Conservation (phyloP, 768 basidiomycete genomes). For the Crucibulum laeve region DNA sequence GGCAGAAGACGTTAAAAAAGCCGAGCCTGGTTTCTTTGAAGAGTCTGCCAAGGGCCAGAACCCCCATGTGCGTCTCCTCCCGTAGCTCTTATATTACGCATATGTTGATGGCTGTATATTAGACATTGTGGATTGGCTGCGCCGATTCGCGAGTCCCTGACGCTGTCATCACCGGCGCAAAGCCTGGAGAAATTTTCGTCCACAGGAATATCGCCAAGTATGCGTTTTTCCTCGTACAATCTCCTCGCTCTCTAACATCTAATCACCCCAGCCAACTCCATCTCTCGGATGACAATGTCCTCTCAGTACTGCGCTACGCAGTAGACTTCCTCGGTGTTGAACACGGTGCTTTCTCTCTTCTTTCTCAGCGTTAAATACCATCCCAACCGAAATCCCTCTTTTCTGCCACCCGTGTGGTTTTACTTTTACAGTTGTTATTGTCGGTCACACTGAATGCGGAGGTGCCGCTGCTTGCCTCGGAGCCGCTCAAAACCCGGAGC, state of each 20-base stretch:
- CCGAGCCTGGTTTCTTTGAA: slow-evolving; percentile 63
- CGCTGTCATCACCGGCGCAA: slow-evolving; percentile 59
- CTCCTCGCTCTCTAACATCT: slow-evolving; percentile 4
- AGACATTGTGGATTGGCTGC: slow-evolving; percentile 81
- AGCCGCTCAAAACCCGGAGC: slow-evolving; percentile 32
- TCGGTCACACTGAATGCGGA: slow-evolving; percentile 82
- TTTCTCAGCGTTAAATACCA: slow-evolving; percentile 11
- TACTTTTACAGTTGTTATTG: slow-evolving; percentile 59
- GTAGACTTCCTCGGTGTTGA: slow-evolving; percentile 65
- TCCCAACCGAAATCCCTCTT: slow-evolving; percentile 24
- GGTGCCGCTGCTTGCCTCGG: slow-evolving; percentile 59
- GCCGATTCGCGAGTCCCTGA: slow-evolving; percentile 86
- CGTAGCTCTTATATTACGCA: slow-evolving; percentile 5
- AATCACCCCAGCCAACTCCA: slow-evolving; percentile 58
- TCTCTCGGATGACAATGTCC: slow-evolving; percentile 63
- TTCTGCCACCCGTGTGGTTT: slow-evolving; percentile 12
- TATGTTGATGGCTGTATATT: slow-evolving; percentile 5
- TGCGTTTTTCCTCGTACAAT: slow-evolving; percentile 19
- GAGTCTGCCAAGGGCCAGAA: slow-evolving; percentile 58
- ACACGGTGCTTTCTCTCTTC: slow-evolving; percentile 58
- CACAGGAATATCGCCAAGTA: slow-evolving; percentile 89
- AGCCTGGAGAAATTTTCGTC: slow-evolving; percentile 80
- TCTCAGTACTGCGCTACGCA: slow-evolving; percentile 73
- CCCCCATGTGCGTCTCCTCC: slow-evolving; percentile 47
- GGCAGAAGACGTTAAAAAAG: slow-evolving; percentile 52